These are phyloP conservation scores for Citrullus mucosospermus DNA, from an alignment of 306 rosid genomes.

Conservation along the genomic window DNA sequence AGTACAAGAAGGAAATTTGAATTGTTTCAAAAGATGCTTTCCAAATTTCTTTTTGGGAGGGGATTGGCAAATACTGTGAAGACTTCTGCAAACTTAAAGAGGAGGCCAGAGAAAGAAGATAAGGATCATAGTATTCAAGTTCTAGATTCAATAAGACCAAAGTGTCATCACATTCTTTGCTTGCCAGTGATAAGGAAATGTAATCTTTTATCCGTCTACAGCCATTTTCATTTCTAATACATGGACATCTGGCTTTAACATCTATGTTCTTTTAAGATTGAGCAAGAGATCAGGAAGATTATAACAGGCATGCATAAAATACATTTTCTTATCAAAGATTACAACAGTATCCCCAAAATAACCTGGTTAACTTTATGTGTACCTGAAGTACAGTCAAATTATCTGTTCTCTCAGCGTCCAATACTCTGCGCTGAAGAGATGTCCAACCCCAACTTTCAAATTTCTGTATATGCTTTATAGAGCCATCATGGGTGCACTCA, in stretches of 20 bases:
- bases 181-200: background rate
- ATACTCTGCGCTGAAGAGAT: slow-evolving; percentile 64
- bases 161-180: background rate
- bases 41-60: background rate
- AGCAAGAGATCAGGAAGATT: background rate
- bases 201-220: background rate
- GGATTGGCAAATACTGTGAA: background rate
- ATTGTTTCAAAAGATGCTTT: background rate
- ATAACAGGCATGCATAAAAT: background rate
- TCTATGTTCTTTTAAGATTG: background rate
- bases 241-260: background rate
- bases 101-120: background rate
- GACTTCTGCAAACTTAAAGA: background rate
- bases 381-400: slow-evolving; percentile 64
- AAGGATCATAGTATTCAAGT: background rate
- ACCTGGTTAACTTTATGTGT: background rate
- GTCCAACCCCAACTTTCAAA: slow-evolving; percentile 93
- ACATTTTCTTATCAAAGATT: background rate
- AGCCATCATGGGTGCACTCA: slow-evolving; percentile 98
- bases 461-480: slow-evolving; percentile 77
- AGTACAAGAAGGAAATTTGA: background rate
- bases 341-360: background rate
- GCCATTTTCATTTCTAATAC: background rate
- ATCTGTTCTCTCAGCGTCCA: slow-evolving; percentile 79
- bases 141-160: background rate